These are phyloP conservation scores for Melastoma candidum DNA, from an alignment of 441 rosid genomes.

Conservation along the genomic window DNA sequence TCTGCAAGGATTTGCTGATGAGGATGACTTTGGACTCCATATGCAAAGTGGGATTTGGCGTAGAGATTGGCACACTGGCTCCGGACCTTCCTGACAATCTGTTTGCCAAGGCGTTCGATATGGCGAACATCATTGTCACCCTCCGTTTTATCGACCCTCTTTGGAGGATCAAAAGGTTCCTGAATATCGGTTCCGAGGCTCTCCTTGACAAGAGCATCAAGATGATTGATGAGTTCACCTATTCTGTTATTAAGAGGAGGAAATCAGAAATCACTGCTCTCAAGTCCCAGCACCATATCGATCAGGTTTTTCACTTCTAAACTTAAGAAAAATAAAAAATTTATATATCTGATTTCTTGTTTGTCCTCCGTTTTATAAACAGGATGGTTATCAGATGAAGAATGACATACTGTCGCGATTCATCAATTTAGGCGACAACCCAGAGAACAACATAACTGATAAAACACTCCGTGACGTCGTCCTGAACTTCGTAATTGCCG, in stretches of 20 bases:
- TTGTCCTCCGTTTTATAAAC: conserved; percentile 7
- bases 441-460: conserved; percentile 56
- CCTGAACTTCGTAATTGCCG: conserved; percentile 87
- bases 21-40: conserved; percentile 93
- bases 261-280: conserved; percentile 49
- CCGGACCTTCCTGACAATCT: conserved; percentile 58
- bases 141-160: conserved; percentile 83
- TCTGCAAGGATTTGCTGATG: conserved; percentile 60
- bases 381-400: conserved; percentile 36
- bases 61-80: conserved; percentile 77
- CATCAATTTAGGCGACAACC: conserved; percentile 63
- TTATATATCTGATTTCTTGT: not conserved
- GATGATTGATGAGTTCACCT: conserved; percentile 74
- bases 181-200: conserved; percentile 83
- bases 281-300: conserved; percentile 18
- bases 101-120: conserved; percentile 83
- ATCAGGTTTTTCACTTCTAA: conserved; percentile 32
- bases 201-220: conserved; percentile 70
- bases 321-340: not conserved
- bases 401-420: conserved; percentile 80
- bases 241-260: conserved; percentile 67
- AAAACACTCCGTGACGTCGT: conserved; percentile 84
- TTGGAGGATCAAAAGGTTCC: conserved; percentile 68
- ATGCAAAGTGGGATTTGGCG: conserved; percentile 96
- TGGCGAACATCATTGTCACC: conserved; percentile 73